These are phyloP conservation scores for Paragyromitra xinjiangensis DNA, from an alignment of 495 filamentous ascomycete species.

Conservation along the genomic window DNA sequence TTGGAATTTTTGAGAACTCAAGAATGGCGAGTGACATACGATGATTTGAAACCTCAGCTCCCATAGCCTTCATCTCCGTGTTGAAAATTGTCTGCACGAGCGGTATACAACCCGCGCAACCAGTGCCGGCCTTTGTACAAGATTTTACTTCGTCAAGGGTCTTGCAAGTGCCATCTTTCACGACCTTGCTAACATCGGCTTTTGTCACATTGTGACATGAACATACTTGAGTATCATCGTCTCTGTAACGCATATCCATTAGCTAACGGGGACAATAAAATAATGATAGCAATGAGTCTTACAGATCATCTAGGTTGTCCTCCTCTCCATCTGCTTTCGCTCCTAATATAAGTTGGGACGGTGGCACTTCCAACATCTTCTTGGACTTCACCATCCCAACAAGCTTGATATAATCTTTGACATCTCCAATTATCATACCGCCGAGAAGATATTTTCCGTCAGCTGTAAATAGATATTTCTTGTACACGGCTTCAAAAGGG, in stretches of 20 bases:
- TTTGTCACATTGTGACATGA: constrained; percentile 97
- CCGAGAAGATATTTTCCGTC: constrained; percentile 94
- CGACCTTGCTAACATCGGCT: constrained; percentile 74
- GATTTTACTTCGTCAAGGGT: constrained; percentile 87
- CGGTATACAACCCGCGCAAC: constrained; percentile 94
- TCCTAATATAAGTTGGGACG: constrained; percentile 89
- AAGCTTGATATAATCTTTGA: constrained; percentile 90
- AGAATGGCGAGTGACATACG: constrained; percentile 58
- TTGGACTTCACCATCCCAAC: constrained; percentile 93
- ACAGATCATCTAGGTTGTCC: constrained; percentile 71
- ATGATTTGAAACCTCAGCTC: constrained; percentile 88
- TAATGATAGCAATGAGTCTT: constrained; percentile 50
- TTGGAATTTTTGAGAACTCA: not conserved
- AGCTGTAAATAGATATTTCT: constrained; percentile 92
- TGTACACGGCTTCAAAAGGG: constrained; percentile 92
- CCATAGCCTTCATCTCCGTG: constrained; percentile 87
- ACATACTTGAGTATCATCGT: constrained; percentile 90
- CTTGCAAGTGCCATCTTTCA: constrained; percentile 86
- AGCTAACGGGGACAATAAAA: not conserved
- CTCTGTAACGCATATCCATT: constrained; percentile 63
- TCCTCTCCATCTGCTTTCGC: constrained; percentile 77
- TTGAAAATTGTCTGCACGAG: constrained; percentile 94
- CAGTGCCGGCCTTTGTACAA: constrained; percentile 94
- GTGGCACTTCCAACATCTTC: constrained; percentile 82
- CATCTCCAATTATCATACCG: constrained; percentile 99